Percentiles rank a stretch among this genome's conserved stretches.
phyloP scores from a whole-genome alignment of 176 grass and related monocot species.

The Avena sativa region DNA sequence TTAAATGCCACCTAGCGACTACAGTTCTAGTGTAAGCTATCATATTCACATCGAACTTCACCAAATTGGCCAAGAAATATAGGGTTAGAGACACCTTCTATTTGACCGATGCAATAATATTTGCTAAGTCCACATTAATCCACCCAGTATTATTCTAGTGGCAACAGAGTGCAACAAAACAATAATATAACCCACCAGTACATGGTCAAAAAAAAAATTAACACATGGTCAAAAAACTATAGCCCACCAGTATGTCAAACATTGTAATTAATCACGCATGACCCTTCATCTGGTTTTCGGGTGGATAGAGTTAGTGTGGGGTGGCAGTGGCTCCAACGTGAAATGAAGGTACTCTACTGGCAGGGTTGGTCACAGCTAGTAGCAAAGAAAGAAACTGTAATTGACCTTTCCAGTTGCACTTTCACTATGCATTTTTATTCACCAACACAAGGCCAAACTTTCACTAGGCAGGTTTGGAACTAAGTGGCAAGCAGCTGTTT shows the following conservation, averaged over 20 bases:
- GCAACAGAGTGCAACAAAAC: slow-evolving; percentile 25
- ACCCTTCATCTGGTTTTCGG: background rate
- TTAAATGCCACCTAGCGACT: background rate
- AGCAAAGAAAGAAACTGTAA: background rate
- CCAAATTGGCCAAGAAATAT: background rate
- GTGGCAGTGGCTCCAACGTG: background rate
- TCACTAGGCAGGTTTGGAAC: background rate
- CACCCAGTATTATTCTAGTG: background rate
- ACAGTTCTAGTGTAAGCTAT: background rate
- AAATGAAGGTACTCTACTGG: background rate
- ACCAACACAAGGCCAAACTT: background rate
- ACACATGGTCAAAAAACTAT: background rate
- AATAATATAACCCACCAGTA: background rate
- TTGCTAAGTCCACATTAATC: background rate
- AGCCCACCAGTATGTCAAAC: background rate
- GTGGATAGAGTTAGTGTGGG: background rate
- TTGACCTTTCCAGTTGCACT: background rate
- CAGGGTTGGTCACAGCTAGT: background rate
- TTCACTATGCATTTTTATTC: background rate
- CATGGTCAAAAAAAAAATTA: background rate
- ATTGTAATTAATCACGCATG: slow-evolving; percentile 3
- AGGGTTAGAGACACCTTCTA: background rate
- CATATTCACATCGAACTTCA: background rate
- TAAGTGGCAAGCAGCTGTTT: background rate
- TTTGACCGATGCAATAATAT: background rate